Conservation (phyloP, 208 protist genomes). For the Trypanosoma theileri region DNA sequence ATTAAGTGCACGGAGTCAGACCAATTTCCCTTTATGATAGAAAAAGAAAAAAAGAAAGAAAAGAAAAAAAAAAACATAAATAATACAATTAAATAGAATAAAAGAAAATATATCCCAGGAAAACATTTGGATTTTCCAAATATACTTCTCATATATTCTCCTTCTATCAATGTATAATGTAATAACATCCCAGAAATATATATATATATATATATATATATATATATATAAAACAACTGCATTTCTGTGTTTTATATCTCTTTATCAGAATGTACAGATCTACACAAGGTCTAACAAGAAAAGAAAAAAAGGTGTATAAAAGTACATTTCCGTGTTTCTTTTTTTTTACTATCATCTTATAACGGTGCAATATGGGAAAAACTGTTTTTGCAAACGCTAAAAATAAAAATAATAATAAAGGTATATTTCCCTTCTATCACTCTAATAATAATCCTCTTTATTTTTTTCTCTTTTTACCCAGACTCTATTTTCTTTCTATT, state of each 20-base stretch:
- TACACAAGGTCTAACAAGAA: too few relatives aligned
- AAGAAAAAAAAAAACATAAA: slow-evolving; percentile 15
- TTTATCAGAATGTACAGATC: slow-evolving; percentile 1
- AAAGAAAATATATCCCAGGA: background rate
- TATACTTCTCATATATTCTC: background rate
- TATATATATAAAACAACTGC: slow-evolving; percentile 10
- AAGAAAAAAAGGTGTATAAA: too few relatives aligned
- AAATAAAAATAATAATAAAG: slow-evolving; percentile 16
- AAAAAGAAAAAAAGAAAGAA: slow-evolving; percentile 14
- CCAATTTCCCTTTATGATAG: slow-evolving; percentile 3
- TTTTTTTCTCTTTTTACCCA: background rate
- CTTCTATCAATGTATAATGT: slow-evolving; percentile 5
- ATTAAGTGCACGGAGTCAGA: background rate
- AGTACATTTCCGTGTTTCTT: too few relatives aligned
- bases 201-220: slow-evolving; percentile 22
- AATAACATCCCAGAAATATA: slow-evolving; percentile 1
- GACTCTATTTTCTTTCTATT: background rate
- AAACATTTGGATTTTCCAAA: too few relatives aligned
- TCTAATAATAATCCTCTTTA: background rate
- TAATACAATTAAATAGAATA: slow-evolving; percentile 2
- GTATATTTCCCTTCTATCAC: background rate
- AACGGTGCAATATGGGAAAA: background rate
- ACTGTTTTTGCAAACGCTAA: slow-evolving; percentile 11
- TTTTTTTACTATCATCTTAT: too few relatives aligned
- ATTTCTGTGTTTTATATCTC: slow-evolving; percentile 1